Base-by-base conservation (phyloP, 805 yeast species). In the Naumovozyma dairenensis region DNA sequence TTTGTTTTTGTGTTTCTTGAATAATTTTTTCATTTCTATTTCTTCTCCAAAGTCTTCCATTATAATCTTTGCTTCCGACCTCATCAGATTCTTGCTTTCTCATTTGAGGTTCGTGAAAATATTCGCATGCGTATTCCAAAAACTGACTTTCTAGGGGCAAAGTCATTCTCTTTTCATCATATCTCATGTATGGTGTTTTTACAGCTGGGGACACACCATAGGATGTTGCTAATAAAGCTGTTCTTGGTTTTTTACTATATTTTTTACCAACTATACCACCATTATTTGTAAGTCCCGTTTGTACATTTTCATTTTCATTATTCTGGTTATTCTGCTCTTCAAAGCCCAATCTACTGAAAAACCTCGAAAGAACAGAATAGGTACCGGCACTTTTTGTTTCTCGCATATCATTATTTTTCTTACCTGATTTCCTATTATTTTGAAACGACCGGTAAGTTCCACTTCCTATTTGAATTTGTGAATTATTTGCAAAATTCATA, bases 91-190 rank as follows among this genome's bases (percentile, higher is more conserved):
- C 96, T 34, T 73, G 71, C 37, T 74, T 77, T 8, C 83, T 76
- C 79, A 87, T 79, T 52, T 89, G 97, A 0, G 98, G 96, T 51
- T 87, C 97, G 49, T 87, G 94, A 62, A 89, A 92, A 51, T 86
- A 87, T 55, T 92, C 98, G 38, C 84, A 53, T 46, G 81, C 73
- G 55, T 79, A 82, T 33, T 78, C 82, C 40, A 81, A 71, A 46
- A 82, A 80, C 5, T 73, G 72, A 7, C 84, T 77, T 4, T 65
- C 64, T 8, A 73, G 53, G 1, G 84, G 80, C 3, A 80, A 47
- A 4, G 59, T 60, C 2, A 54, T 40, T 3, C 43, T 40, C 12
- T 48, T 51, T 13, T 40, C 41, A 10, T 36, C 43, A 18, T 59
- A 55, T 7, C 43, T 56, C 43, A 67, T 77, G 17, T 80, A 60